These are phyloP conservation scores for Ananas comosus DNA, from an alignment of 176 grass and related monocot species.

Conservation along the genomic window DNA sequence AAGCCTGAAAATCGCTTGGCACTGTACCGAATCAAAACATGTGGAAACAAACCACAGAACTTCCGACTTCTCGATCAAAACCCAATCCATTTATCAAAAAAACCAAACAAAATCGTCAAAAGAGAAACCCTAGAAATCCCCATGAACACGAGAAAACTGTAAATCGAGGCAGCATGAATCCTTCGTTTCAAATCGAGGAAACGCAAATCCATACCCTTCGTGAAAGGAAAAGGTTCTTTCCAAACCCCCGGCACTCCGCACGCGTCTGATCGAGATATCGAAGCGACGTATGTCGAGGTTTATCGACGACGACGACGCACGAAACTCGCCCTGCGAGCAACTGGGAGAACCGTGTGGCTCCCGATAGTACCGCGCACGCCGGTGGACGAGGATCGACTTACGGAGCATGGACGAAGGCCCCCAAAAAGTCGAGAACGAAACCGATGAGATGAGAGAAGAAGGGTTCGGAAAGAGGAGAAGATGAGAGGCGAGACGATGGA, in stretches of 20 bases:
- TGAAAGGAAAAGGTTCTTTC: conserved; percentile 65
- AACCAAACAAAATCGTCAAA: conserved; percentile 12
- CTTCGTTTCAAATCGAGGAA: neutral
- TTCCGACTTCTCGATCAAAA: neutral
- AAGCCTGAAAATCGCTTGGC: neutral
- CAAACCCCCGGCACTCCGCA: conserved; percentile 43
- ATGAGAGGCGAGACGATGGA: conserved; percentile 13
- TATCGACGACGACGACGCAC: conserved; percentile 73
- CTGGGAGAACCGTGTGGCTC: conserved; percentile 92
- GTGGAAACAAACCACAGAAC: neutral
- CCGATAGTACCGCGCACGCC: conserved; percentile 97
- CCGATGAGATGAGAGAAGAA: neutral
- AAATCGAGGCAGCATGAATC: neutral
- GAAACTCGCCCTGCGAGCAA: conserved; percentile 65
- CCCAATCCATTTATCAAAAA: neutral
- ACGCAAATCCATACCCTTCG: conserved; percentile 27
- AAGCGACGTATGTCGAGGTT: conserved; percentile 96
- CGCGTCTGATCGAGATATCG: conserved; percentile 43
- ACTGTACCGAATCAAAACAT: neutral
- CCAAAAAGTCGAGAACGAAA: neutral
- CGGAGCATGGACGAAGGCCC: conserved; percentile 18
- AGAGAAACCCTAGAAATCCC: conserved; percentile 1
- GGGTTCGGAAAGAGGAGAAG: neutral
- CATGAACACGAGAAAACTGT: neutral
- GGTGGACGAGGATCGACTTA: conserved; percentile 69